Evolutionary conservation across 1,284 basidiomycete species (phyloP).

Genomic region (Hypsizygus ulmarius): DNA sequence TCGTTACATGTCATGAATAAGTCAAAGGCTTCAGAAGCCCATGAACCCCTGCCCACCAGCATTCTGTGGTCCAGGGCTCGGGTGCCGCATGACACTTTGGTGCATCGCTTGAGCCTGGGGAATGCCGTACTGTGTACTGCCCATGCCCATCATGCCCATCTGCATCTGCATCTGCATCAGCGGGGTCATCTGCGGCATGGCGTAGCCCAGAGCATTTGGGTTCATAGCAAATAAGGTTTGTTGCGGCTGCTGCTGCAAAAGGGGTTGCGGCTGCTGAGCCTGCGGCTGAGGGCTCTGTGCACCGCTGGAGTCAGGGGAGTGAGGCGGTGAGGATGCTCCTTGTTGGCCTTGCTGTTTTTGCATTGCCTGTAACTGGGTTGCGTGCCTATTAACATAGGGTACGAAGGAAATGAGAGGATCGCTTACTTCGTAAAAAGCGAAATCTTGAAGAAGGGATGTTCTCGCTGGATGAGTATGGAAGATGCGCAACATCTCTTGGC

Average conservation of each 20-base stretch:
- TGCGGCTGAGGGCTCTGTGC: constrained; percentile 37
- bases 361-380: constrained; percentile 67
- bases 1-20: neutral
- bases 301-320: constrained; percentile 32
- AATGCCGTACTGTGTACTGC: constrained; percentile 47
- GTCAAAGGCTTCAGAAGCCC: constrained; percentile 44
- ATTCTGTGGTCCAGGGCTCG: constrained; percentile 57
- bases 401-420: neutral
- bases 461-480: constrained; percentile 89
- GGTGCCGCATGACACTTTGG: constrained; percentile 76
- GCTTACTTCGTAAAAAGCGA: constrained; percentile 87
- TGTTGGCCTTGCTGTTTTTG: constrained; percentile 64
- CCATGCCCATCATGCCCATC: constrained; percentile 28
- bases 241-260: constrained; percentile 35
- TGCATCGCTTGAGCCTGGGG: constrained; percentile 69
- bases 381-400: constrained; percentile 3
- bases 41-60: constrained; percentile 51
- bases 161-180: constrained; percentile 64
- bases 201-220: constrained; percentile 49
- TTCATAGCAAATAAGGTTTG: constrained; percentile 51
- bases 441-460: constrained; percentile 91
- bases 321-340: constrained; percentile 40
- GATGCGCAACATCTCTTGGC: constrained; percentile 91
- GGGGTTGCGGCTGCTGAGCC: constrained; percentile 27
- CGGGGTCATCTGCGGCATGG: constrained; percentile 58